A percentile compares a stretch with the other conserved stretches of the same genome.
Evolutionary conservation across 768 basidiomycete genomes (phyloP).

Genomic region (Mycena vulgaris): DNA sequence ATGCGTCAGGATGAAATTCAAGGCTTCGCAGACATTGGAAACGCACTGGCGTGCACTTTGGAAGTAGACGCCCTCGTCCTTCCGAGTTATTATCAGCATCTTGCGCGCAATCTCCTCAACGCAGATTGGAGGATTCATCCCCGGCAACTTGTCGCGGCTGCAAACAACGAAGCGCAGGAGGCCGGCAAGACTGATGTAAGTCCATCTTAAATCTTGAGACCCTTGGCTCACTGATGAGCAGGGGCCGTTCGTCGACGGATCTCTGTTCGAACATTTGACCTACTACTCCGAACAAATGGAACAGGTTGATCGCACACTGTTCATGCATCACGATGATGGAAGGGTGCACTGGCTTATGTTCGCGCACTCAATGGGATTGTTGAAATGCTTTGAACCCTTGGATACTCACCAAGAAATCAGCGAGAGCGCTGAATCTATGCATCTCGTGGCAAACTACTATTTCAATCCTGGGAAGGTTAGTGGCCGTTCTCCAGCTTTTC

Average conservation of each 20-base stretch:
- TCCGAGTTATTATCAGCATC: neutral
- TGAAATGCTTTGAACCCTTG: neutral
- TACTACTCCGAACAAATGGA: neutral
- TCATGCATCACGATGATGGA: conserved; percentile 2
- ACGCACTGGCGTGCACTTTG: neutral
- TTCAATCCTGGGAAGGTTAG: too few relatives aligned
- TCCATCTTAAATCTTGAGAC: too few relatives aligned
- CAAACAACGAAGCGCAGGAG: neutral
- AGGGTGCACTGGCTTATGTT: conserved; percentile 17
- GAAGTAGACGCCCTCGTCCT: neutral
- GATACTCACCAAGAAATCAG: neutral
- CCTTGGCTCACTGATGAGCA: neutral
- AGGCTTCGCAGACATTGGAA: neutral
- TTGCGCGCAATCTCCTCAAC: neutral
- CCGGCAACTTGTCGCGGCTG: neutral
- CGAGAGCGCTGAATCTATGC: too few relatives aligned
- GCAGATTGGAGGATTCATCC: neutral
- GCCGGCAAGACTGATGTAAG: neutral
- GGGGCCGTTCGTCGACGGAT: neutral
- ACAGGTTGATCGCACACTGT: neutral
- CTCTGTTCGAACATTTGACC: neutral
- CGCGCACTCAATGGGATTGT: neutral
- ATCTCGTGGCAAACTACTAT: too few relatives aligned
- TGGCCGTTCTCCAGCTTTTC: too few relatives aligned
- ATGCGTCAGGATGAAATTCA: conserved; percentile 7